Evolutionary conservation across 371 early-diverging fungal species (phyloP).

Genomic region (Thermomucor indicae-seudaticae): DNA sequence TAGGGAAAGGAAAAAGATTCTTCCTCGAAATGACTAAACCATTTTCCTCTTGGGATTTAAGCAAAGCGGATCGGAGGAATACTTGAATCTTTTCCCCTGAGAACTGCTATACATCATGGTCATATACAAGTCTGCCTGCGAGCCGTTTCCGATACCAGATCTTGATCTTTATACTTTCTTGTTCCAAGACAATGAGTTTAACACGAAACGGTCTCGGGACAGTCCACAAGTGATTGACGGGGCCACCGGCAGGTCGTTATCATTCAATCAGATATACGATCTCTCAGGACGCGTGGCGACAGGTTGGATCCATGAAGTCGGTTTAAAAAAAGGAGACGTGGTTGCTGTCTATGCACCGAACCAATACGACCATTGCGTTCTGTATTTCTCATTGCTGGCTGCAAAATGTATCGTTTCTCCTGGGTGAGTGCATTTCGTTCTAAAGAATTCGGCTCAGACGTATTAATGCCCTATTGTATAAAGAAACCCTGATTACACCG

Average conservation of each 20-base stretch:
- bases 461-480: not conserved
- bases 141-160: conserved; percentile 51
- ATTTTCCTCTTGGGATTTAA: no score
- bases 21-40: no score
- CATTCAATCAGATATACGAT: conserved; percentile 57
- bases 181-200: conserved; percentile 34
- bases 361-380: conserved; percentile 34
- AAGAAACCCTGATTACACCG: conserved; percentile 38
- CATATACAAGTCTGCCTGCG: conserved; percentile 23
- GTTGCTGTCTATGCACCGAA: conserved; percentile 75
- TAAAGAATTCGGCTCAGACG: not conserved
- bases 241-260: conserved; percentile 43
- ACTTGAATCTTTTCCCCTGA: no score
- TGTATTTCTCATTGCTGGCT: conserved; percentile 36
- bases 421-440: conserved; percentile 22
- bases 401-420: conserved; percentile 35
- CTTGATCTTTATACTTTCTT: conserved; percentile 66
- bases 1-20: no score
- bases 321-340: conserved; percentile 65
- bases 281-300: conserved; percentile 54
- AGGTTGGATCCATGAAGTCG: conserved; percentile 55
- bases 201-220: conserved; percentile 27
- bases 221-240: conserved; percentile 58
- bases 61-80: no score
- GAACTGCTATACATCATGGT: no score